Conservation (phyloP, 2,329 filamentous ascomycete genomes). For the Chalara sp. region DNA sequence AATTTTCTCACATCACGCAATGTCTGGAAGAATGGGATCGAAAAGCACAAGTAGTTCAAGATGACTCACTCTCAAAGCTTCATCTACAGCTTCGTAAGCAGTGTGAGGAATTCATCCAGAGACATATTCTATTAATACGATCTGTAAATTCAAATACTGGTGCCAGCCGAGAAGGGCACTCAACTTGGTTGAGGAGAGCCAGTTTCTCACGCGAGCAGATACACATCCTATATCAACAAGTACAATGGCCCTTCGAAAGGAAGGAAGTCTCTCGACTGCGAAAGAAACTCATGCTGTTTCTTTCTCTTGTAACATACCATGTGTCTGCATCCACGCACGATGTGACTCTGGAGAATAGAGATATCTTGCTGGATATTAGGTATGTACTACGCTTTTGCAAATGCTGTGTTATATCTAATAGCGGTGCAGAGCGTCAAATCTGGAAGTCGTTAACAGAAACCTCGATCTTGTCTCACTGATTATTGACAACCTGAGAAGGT, state of each 20-base stretch:
- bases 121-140: conserved; percentile 15
- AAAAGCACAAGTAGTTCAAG: conserved; percentile 3
- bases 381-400: not conserved
- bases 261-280: conserved; percentile 11
- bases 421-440: conserved; percentile 7
- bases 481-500: conserved; percentile 14
- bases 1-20: conserved; percentile 12
- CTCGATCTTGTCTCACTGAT: conserved; percentile 17
- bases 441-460: conserved; percentile 14
- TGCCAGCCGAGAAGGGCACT: conserved; percentile 5
- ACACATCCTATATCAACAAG: conserved; percentile 11
- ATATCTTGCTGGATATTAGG: conserved; percentile 11
- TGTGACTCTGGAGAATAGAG: conserved; percentile 10
- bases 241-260: conserved; percentile 15
- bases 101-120: conserved; percentile 14
- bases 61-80: conserved; percentile 3
- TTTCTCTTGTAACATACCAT: conserved; percentile 10
- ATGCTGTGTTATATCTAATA: not conserved
- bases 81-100: conserved; percentile 11
- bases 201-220: conserved; percentile 11
- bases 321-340: conserved; percentile 4
- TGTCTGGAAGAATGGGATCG: conserved; percentile 16
- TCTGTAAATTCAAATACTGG: conserved; percentile 13
- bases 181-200: conserved; percentile 12
- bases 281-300: conserved; percentile 14